These are phyloP conservation scores for Myriosclerotinia scirpicola DNA, from an alignment of 2,329 filamentous ascomycete genomes.

Conservation along the genomic window DNA sequence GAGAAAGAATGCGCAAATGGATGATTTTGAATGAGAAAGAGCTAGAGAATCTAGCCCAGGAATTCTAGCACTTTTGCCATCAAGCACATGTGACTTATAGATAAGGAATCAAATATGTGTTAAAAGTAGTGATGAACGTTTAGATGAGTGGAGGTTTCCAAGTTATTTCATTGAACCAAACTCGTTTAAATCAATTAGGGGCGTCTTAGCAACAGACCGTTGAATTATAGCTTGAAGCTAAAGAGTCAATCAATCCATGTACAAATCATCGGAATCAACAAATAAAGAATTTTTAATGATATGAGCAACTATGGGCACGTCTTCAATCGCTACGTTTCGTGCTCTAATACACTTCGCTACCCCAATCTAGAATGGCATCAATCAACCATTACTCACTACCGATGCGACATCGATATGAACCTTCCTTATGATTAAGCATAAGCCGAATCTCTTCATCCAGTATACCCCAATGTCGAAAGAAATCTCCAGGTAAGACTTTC, in stretches of 20 bases:
- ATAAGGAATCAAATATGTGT: background rate
- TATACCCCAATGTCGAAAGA: background rate
- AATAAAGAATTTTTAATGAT: background rate
- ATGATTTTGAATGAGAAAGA: too few relatives aligned
- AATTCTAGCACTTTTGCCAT: too few relatives aligned
- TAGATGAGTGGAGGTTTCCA: background rate
- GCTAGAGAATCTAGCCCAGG: too few relatives aligned
- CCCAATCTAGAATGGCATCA: too few relatives aligned
- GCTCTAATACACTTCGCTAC: too few relatives aligned
- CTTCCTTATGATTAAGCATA: background rate
- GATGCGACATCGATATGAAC: too few relatives aligned
- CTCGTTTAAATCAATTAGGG: constrained; percentile 2
- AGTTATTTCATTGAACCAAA: background rate
- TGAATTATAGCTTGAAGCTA: background rate
- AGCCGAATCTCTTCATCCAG: background rate
- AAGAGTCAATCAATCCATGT: background rate
- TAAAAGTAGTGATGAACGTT: background rate
- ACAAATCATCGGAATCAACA: too few relatives aligned
- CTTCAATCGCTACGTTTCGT: too few relatives aligned
- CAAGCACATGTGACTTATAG: too few relatives aligned
- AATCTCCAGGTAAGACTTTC: background rate
- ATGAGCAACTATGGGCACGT: too few relatives aligned
- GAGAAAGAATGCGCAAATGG: too few relatives aligned
- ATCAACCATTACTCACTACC: too few relatives aligned
- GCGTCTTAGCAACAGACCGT: background rate